A percentile compares a stretch with the other conserved stretches of the same genome.
Evolutionary conservation across 139 green algal genomes (phyloP).

Genomic region (Microglena sp.): DNA sequence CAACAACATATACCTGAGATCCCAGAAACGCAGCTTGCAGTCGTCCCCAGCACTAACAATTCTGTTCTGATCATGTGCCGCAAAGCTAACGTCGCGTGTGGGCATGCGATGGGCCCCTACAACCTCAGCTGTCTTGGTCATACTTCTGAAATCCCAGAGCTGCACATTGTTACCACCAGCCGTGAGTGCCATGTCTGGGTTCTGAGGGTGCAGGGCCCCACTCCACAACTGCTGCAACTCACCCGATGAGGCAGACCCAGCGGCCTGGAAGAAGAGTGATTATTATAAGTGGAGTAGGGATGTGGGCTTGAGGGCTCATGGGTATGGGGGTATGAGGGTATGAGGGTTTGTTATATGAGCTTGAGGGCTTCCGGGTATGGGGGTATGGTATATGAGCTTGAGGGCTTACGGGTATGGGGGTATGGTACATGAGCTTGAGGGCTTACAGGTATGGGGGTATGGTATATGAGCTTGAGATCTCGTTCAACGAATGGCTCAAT

Average conservation of each 20-base stretch:
- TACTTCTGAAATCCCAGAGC: constrained; percentile 55
- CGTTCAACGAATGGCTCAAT: too few relatives aligned
- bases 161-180: constrained; percentile 49
- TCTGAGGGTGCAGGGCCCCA: constrained; percentile 39
- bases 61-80: constrained; percentile 34
- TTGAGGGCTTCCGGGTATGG: too few relatives aligned
- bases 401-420: too few relatives aligned
- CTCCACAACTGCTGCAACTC: constrained; percentile 51
- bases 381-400: too few relatives aligned
- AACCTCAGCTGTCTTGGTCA: constrained; percentile 22
- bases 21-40: constrained; percentile 70
- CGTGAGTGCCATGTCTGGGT: constrained; percentile 31
- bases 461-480: too few relatives aligned
- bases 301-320: too few relatives aligned
- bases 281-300: too few relatives aligned
- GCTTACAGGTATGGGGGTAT: too few relatives aligned
- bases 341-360: too few relatives aligned
- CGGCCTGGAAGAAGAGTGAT: neutral
- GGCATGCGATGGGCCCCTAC: constrained; percentile 57
- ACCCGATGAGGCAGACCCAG: constrained; percentile 12
- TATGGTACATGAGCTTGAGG: too few relatives aligned
- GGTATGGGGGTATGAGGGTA: too few relatives aligned
- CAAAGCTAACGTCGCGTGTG: constrained; percentile 59
- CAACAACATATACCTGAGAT: constrained; percentile 63
- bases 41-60: constrained; percentile 68